These are phyloP conservation scores for Penicillium flavigenum DNA, from an alignment of 495 filamentous ascomycete species.

Conservation along the genomic window DNA sequence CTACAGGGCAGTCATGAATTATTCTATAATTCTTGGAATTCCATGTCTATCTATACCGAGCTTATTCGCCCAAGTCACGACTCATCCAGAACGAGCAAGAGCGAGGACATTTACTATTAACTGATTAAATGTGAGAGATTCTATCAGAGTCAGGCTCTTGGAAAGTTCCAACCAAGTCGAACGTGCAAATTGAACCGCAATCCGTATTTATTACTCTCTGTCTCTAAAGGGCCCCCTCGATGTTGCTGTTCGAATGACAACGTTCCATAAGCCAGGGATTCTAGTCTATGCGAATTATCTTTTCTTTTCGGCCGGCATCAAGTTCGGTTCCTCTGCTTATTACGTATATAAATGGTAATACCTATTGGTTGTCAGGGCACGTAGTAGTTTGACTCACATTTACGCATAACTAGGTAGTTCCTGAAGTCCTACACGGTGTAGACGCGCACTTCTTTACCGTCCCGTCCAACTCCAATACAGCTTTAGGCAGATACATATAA, in stretches of 20 bases:
- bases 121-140: neutral
- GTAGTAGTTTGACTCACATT: neutral
- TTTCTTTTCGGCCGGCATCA: neutral
- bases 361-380: too few species aligned
- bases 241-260: slow-evolving; percentile 8
- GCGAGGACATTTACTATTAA: neutral
- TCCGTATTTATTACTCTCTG: neutral
- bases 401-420: neutral
- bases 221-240: slow-evolving; percentile 3
- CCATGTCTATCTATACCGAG: neutral
- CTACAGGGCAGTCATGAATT: neutral
- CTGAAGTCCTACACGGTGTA: neutral
- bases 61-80: neutral
- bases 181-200: neutral
- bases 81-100: neutral
- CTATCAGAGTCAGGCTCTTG: neutral
- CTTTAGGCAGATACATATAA: neutral
- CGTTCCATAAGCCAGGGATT: slow-evolving; percentile 1
- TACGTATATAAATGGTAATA: too few species aligned
- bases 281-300: neutral
- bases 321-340: neutral
- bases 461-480: neutral
- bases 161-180: neutral
- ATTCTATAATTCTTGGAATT: neutral
- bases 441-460: neutral